A percentile compares a stretch with the other conserved stretches of the same genome.
phyloP scores from a whole-genome alignment of 495 filamentous ascomycete genomes.

The Penicillium bovifimosum region DNA sequence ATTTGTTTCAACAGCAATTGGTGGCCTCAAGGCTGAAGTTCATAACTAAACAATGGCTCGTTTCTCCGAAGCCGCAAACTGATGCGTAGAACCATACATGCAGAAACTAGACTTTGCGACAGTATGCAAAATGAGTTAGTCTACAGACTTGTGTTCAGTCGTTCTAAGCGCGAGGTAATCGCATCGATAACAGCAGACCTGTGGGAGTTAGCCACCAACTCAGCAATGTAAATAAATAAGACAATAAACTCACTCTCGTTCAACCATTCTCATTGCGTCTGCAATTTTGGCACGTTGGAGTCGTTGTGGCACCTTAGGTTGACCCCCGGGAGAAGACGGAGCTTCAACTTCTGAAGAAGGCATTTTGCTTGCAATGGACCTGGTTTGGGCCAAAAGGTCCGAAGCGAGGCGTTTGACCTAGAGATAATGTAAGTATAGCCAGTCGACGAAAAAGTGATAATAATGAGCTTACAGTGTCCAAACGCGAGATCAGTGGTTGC shows the following conservation, averaged over 20 bases:
- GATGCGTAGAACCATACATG: not conserved
- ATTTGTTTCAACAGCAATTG: not conserved
- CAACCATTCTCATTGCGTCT: slow-evolving; percentile 65
- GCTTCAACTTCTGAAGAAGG: slow-evolving; percentile 27
- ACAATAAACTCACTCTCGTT: slow-evolving; percentile 51
- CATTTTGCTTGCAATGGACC: slow-evolving; percentile 30
- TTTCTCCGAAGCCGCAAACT: not conserved
- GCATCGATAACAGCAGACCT: slow-evolving; percentile 39
- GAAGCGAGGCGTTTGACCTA: slow-evolving; percentile 44
- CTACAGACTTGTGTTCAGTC: slow-evolving; percentile 31
- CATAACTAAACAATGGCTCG: not conserved
- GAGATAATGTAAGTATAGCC: slow-evolving; percentile 11
- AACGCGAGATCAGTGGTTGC: slow-evolving; percentile 26
- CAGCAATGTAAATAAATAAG: not conserved
- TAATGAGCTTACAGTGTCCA: slow-evolving; percentile 33
- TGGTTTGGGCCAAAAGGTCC: slow-evolving; percentile 48
- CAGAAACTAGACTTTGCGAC: not conserved
- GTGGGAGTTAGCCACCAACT: slow-evolving; percentile 6
- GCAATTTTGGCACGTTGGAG: slow-evolving; percentile 61
- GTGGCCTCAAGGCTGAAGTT: not conserved
- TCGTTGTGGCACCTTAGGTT: slow-evolving; percentile 56
- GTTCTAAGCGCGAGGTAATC: slow-evolving; percentile 38
- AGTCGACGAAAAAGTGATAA: slow-evolving; percentile 10
- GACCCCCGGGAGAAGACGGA: slow-evolving; percentile 26
- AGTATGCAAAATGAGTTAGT: not conserved